A percentile compares a stretch with the other conserved stretches of the same genome.
Evolutionary conservation across 257 asterid species (phyloP).

Genomic region (Fraxinus americana): DNA sequence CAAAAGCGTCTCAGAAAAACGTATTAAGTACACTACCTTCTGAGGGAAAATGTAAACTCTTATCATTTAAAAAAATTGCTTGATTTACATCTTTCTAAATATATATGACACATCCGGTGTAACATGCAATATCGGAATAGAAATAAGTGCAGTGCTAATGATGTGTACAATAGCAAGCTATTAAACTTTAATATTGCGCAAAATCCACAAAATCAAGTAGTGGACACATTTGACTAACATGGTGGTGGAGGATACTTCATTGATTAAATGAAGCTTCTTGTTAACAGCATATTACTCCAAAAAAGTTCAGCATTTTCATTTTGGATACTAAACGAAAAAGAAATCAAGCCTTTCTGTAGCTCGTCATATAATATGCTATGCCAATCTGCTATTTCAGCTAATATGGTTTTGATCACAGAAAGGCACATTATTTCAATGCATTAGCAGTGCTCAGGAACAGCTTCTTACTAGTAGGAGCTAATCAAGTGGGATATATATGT

Average conservation of each 20-base stretch:
- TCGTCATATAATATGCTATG: not conserved
- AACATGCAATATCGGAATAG: too few species aligned
- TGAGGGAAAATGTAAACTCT: not conserved
- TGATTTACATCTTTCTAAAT: not conserved
- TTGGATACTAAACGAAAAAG: not conserved
- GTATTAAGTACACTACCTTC: too few species aligned
- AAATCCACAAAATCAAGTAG: constrained; percentile 4
- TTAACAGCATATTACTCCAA: not conserved
- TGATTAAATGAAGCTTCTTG: not conserved
- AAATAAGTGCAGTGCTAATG: too few species aligned
- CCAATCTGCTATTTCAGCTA: not conserved
- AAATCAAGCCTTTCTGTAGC: not conserved
- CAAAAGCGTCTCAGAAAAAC: not conserved
- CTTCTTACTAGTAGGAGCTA: too few species aligned
- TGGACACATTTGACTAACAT: not conserved
- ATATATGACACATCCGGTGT: too few species aligned
- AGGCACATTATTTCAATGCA: not conserved
- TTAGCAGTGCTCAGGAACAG: too few species aligned
- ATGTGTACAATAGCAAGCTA: not conserved
- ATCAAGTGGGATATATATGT: not conserved
- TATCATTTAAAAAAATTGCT: not conserved
- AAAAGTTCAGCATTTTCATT: not conserved
- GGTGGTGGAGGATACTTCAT: not conserved
- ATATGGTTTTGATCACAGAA: not conserved
- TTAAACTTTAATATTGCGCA: too few species aligned